Base-by-base conservation (phyloP, 1,139 yeast species). In the Pneumocystis jirovecii region DNA sequence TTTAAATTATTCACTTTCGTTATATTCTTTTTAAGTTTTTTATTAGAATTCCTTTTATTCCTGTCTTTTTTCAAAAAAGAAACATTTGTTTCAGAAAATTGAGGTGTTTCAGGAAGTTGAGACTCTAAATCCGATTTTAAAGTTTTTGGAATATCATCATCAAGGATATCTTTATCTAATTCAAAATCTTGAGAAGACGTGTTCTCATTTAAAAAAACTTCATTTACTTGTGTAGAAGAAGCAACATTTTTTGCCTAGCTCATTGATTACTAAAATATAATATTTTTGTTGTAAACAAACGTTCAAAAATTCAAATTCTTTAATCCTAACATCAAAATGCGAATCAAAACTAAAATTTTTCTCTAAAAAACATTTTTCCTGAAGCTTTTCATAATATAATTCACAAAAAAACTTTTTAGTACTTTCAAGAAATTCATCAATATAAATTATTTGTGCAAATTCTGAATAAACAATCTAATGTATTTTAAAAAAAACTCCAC, bases 361-460 rank as follows among this genome's bases (percentile, higher is more conserved):
- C 17, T 64, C 66, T 34, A 67, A 70, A 31, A 65, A 66, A 25
- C 65, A 67, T 60, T 70, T 69, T 5, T 67, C 68, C 31, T 65
- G 68, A 31, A 74, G 65, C 25, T 70, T 71, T 0, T 71, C 74
- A 5, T 70, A 72, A 64, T 70, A 72, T 21, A 76, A 67, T 31
- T 74, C 70, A n/a, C 70, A 65, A 64, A 76, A 76, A 31, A 78
- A 70, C 69, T 72, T 74, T 64, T 71, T 71, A 45, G 77, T 70
- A 64, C 76, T 76, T 35, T 70, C 68, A 34, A 76, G 68, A 12
- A 76, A 69, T 66, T 74, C 76, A n/a, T 75, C 78, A 57, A 74
- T 70, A 64, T 74, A 76, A 19, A 71, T 66, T 44, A 77, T 68
- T 60, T 76, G 76, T 29, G 77, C 69, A 31, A 78, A 69, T 1